A percentile compares a stretch with the other conserved stretches of the same genome.
Evolutionary conservation across 768 basidiomycete genomes (phyloP).

Genomic region (Mycena venus): DNA sequence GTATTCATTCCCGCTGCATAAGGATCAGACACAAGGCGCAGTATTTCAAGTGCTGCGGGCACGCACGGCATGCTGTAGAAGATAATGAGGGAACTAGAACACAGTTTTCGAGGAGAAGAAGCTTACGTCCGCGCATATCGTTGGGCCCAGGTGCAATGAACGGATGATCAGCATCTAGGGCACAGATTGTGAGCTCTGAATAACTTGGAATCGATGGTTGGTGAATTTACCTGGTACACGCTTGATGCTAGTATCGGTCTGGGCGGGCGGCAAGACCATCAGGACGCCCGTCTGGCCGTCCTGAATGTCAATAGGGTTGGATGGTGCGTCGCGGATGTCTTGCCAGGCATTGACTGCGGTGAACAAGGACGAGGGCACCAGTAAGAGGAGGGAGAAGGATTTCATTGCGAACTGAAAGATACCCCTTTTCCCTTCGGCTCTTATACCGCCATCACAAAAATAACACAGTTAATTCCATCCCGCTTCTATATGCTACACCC

Average conservation of each 20-base stretch:
- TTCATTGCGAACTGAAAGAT: slow-evolving; percentile 13
- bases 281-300: slow-evolving; percentile 12
- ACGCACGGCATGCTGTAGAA: slow-evolving; percentile 21
- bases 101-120: slow-evolving; percentile 1
- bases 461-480: not conserved
- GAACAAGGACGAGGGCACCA: slow-evolving; percentile 1
- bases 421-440: not conserved
- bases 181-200: not conserved
- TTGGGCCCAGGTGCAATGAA: no score
- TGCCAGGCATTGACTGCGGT: slow-evolving; percentile 5
- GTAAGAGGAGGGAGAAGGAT: not conserved
- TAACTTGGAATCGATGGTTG: slow-evolving; percentile 5
- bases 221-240: slow-evolving; percentile 7
- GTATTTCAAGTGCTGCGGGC: not conserved
- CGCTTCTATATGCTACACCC: not conserved
- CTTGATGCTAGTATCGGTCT: slow-evolving; percentile 4
- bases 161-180: slow-evolving; percentile 11
- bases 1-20: slow-evolving; percentile 17
- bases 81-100: slow-evolving; percentile 3
- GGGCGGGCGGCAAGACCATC: slow-evolving; percentile 2
- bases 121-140: slow-evolving; percentile 22
- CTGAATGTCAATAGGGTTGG: slow-evolving; percentile 11
- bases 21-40: not conserved
- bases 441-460: slow-evolving; percentile 1
- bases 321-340: slow-evolving; percentile 3